These are phyloP conservation scores for Cystobasidium pallidum DNA, from an alignment of 1,284 basidiomycete genomes.

Conservation along the genomic window DNA sequence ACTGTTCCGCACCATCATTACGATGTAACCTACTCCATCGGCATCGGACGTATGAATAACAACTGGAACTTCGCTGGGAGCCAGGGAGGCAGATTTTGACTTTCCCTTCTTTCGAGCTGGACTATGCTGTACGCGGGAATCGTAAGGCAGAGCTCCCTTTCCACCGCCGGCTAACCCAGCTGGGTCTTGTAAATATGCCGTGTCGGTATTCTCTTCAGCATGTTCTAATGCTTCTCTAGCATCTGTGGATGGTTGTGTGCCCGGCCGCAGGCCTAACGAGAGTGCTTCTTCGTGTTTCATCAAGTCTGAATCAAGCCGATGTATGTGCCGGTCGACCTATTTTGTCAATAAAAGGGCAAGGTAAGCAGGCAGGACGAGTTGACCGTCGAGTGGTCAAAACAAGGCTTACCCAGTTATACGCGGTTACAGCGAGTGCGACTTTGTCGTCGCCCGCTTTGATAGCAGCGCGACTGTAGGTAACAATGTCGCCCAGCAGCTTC, in stretches of 20 bases:
- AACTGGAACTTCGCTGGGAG: not conserved
- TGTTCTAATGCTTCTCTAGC: slow-evolving; percentile 49
- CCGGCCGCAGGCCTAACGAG: slow-evolving; percentile 48
- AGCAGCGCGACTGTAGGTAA: slow-evolving; percentile 22
- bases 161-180: slow-evolving; percentile 13
- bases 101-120: slow-evolving; percentile 3
- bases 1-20: not conserved
- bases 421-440: slow-evolving; percentile 46
- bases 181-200: not conserved
- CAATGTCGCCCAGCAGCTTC: slow-evolving; percentile 21
- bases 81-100: slow-evolving; percentile 9
- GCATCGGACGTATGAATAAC: not conserved
- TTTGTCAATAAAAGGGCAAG: not conserved
- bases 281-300: slow-evolving; percentile 47
- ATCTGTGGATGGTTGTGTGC: slow-evolving; percentile 50
- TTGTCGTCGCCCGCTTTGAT: slow-evolving; percentile 50
- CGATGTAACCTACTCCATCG: not conserved
- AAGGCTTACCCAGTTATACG: slow-evolving; percentile 50
- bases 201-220: slow-evolving; percentile 41
- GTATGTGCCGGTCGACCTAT: slow-evolving; percentile 53
- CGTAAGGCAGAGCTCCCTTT: slow-evolving; percentile 7
- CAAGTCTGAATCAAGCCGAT: slow-evolving; percentile 49
- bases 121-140: not conserved
- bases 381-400: no score
- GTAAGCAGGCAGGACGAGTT: not conserved